These are phyloP conservation scores for Tulasnella sp. DNA, from an alignment of 768 basidiomycete species.

Conservation along the genomic window DNA sequence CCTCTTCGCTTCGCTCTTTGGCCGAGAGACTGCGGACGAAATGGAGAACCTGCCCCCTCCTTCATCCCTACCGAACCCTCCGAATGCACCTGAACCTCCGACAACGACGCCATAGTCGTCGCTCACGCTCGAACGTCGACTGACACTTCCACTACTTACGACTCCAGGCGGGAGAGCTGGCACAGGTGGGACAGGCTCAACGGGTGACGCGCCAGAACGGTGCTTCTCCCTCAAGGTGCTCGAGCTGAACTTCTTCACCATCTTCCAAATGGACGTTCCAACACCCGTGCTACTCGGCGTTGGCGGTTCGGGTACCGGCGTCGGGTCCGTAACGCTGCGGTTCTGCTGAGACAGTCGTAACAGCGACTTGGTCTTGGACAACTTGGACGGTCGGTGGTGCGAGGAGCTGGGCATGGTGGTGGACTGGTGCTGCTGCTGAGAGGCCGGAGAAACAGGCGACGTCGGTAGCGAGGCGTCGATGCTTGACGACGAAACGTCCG, in stretches of 20 bases:
- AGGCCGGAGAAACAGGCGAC: background rate
- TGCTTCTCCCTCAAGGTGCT: constrained; percentile 23
- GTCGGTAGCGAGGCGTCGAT: background rate
- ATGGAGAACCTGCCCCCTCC: background rate
- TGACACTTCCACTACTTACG: background rate
- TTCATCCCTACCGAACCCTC: background rate
- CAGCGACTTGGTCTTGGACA: constrained; percentile 8
- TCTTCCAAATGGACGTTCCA: constrained; percentile 18
- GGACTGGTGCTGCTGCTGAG: background rate
- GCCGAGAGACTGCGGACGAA: background rate
- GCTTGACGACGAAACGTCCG: background rate
- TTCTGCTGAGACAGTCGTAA: background rate
- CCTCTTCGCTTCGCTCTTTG: background rate
- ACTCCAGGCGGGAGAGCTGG: constrained; percentile 11
- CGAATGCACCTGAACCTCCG: background rate
- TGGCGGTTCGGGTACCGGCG: background rate
- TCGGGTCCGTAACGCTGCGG: constrained; percentile 2
- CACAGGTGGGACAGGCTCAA: constrained; percentile 11
- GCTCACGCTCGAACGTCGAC: background rate
- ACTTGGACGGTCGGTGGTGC: background rate
- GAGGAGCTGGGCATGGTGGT: background rate
- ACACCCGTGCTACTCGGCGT: background rate
- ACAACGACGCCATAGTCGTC: constrained; percentile 11
- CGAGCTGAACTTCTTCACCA: constrained; percentile 26
- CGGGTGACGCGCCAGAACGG: background rate